Evolutionary conservation across 2,329 filamentous ascomycete species (phyloP), one percentile per base, ranked within the genome.

Genomic region (Ophiostoma tasmaniense): DNA sequence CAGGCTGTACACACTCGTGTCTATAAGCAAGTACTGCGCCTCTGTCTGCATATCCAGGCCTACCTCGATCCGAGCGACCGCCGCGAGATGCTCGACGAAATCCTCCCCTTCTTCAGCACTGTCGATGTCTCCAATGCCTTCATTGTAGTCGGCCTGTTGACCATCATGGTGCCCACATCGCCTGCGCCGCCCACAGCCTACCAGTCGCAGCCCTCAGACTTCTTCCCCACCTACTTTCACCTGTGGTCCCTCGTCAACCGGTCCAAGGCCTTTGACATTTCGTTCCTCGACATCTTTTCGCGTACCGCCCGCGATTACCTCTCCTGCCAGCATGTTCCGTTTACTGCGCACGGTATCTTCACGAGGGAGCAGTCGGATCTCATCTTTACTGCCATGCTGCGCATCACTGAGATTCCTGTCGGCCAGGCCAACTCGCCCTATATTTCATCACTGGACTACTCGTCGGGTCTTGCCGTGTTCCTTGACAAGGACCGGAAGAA

Each of bases 391-490:
- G 90, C 95, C 11, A 88, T 97, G 69, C 80, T 99, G 69, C 87
- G 96, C 66, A 79, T 99, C 68, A 89, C 97, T 17, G 94, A 98
- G 76, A 99, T 99, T 68, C 95, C 95, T 1, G 95, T 99, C 14
- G 94, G 95, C 2, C 95, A 99, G 79, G 91, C 95, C 2, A 96
- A 91, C 64, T 97, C 94, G 1, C 92, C 95, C 0, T 99, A 99
- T 76, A 67, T 70, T n/a, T 91, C 91, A 0, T 83, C 89, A 5
- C 86, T 98, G 4, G 95, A 99, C 77, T 86, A 93, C 52, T 87
- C 90, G 13, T 88, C 92, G 7, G 95, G 95, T 0, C 82, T 96
- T 68, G 95, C 90, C 14, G 83, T 94, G 33, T 92, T 95, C 78
- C 83, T 99, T 42, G 94, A 98, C 75, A 90, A 95, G 76, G 96